Evolutionary conservation across 352 stramenopile genomes (phyloP), one percentile per base, ranked within the genome.

Genomic region (Phytophthora hibernalis): DNA sequence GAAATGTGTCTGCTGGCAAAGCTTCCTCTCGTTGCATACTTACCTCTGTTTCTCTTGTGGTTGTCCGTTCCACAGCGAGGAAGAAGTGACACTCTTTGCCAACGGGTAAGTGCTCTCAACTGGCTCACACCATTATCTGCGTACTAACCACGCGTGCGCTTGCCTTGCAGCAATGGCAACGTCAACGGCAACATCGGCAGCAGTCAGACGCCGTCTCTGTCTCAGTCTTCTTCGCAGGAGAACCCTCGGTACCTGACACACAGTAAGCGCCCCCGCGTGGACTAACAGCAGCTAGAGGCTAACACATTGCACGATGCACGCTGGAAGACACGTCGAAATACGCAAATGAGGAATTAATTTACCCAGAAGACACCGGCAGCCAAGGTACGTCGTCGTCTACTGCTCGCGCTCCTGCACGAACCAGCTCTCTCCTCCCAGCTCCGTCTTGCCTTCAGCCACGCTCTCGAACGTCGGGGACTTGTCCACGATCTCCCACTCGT

Each of bases 401-500:
- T 76, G 49, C 61, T 70, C 70, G 7, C 28, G 50, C n/a, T 82
- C 70, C 42, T 79, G 70, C 56, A 82, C 70, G 45, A 87, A 86
- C 80, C 80, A 88, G 65, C 79, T 86, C 65, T 84, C 79, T 49
- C 67, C 77, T 33, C 70, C 72, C n/a, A 84, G 62, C 33, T 85
- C 74, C 28, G 63, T 61, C 58, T 70, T 80, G 62, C 77, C 69
- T 21, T 83, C 63, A 24, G 49, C 65, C 5, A 88, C 62, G 48
- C 75, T 83, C 59, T 90, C 80, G 58, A 86, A 91, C 9, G 84
- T 93, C 21, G 84, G 84, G 5, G 84, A 93, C 74, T 89, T 91
- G 76, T 93, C 80, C 20, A 93, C 69, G 16, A 93, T 79, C 35
- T 85, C 87, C 84, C 84, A 93, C 47, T 91, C 84, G 40, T 93